Evolutionary conservation across 2,329 filamentous ascomycete species (phyloP), one percentile per base, ranked within the genome.

Genomic region (Helotiales sp.): DNA sequence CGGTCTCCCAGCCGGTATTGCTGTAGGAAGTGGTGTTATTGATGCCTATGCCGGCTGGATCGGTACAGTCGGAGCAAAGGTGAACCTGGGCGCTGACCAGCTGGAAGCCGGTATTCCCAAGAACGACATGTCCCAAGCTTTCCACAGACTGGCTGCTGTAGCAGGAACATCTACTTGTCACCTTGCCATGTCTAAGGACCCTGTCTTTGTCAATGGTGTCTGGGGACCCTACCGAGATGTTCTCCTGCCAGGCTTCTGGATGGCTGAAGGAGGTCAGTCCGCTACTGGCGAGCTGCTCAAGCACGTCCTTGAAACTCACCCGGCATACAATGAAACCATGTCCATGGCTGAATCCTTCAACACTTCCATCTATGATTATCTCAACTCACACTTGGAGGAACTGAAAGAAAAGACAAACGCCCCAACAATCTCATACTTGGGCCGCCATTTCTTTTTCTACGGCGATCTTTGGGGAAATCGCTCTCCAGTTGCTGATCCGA

Each of bases 41-140:
- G 95, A 99, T 73, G 95, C 95, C 17, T 99, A 99, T 70, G 95
- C 95, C 59, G 95, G 95, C 63, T 99, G 95, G 95, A 95, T 99
- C 66, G 95, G 95, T 60, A 98, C 95, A 1, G 95, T 99, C n/a
- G 95, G 95, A 58, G 93, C 95, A 60, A 97, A 97, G 74, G 91
- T 97, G 67, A 83, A 91, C 64, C 82, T 96, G 15, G 80, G 81
- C 38, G 76, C 80, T 57, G 84, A 89, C 55, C 82, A 88, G 48
- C 81, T 93, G 36, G 87, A 88, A 70, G 79, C 83, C 59, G 82
- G 82, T 33, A 80, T 82, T 4, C 82, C 89, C 1, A 86, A 89
- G 70, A 96, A 96, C 74, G 91, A 96, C 71, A 84, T 95, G n/a
- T 84, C 88, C 2, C 92, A 97, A 74, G 93, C 93, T 5, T 98